Evolutionary conservation across 352 stramenopile species (phyloP), one percentile per base, ranked within the genome.

Genomic region (Plasmopara muralis): DNA sequence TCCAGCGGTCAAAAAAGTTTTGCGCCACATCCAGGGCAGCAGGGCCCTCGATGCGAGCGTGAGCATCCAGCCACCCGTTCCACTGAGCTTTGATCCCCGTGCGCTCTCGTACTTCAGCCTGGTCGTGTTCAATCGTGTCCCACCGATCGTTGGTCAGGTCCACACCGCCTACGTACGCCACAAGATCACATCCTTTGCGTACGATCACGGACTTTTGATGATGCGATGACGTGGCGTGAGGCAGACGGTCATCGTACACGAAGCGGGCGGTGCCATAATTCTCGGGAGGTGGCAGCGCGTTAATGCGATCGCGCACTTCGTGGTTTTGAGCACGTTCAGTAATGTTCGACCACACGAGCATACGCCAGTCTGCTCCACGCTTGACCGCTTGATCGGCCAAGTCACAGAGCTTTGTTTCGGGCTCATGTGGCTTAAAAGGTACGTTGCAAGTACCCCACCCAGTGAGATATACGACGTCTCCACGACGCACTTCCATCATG

Each of bases 141-240:
- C 77, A 88, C 0, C 77, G 72, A 30, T 85, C 74, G 12, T 65
- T 62, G 7, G 66, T 79, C 16, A 83, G 33, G 47, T 88, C 77
- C 25, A 86, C 54, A 6, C 74, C 77, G 14, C 77, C 77, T 4
- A 86, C 50, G 39, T 75, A 84, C 3, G 69, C 73, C 8, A 72
- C 45, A 14, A 79, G 66, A 16, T 66, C 42, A 15, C 58, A 40
- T 31, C 68, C 57, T 20, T 67, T 75, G 18, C 70, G 68, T 7
- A 88, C 48, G 10, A 84, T 63, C 13, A 89, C 54, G 13, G 74
- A 81, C 47, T 89, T 87, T 53, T 89, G 77, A 45, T 89, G 77
- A 28, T 86, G 74, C 33, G 78, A 80, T 18, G 72, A 80, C 33
- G 74, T 83, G 8, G 57, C 30, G 37, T 79, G 61, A 9, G 78